Evolutionary conservation across 208 protist genomes (phyloP).

Genomic region (Vickermania ingenoplastis): DNA sequence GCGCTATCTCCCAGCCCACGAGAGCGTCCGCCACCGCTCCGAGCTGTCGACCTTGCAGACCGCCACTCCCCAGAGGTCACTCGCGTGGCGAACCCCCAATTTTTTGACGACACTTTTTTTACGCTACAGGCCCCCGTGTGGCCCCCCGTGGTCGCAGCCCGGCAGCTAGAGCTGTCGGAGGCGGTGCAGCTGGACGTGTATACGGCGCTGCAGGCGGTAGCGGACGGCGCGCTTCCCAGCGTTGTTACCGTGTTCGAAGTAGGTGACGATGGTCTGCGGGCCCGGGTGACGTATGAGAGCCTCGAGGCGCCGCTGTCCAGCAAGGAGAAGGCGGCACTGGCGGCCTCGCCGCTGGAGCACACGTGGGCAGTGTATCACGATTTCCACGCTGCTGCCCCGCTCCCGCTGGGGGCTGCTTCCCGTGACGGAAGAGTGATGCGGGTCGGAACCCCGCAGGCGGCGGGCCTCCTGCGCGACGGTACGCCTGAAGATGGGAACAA

Average conservation of each 20-base stretch:
- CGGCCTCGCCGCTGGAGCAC: neutral
- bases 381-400: neutral
- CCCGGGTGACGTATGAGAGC: neutral
- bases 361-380: neutral
- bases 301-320: neutral
- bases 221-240: neutral
- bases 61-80: too few species aligned
- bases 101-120: neutral
- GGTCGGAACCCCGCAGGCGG: too few species aligned
- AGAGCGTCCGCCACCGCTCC: too few species aligned
- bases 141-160: neutral
- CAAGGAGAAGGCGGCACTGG: neutral
- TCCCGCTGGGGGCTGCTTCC: too few species aligned
- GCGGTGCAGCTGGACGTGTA: neutral
- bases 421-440: too few species aligned
- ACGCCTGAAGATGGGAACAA: too few species aligned
- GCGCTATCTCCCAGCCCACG: too few species aligned
- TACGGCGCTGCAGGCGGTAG: neutral
- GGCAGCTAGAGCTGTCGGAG: neutral
- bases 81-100: too few species aligned
- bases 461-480: too few species aligned
- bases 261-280: neutral
- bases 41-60: too few species aligned
- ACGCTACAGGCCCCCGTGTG: neutral
- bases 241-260: neutral